Base-by-base conservation (phyloP, 305 asterid genomes). In the Petunia hybrid region DNA sequence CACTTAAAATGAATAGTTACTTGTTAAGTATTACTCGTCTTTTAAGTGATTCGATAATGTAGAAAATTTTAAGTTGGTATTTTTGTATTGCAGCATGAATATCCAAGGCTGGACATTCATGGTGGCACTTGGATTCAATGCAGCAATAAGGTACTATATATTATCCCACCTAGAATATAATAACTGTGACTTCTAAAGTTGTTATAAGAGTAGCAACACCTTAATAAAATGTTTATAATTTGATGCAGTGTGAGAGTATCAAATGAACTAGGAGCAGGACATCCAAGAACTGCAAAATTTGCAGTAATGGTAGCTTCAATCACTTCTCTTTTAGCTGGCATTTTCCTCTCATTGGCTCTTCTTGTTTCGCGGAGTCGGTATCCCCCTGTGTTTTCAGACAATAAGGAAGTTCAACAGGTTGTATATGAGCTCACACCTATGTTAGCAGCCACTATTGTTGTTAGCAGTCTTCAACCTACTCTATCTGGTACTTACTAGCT, bases 171-270 rank as follows among this genome's bases (percentile, higher is more conserved):
- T 22, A 22, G 31, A 22, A 22, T 22, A 22, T 22, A 22, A 22
- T 22, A 22, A 22, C 71, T 10, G 8, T 38, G 14, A 65, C 31
- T 57, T 59, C 55, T 8, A 8, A 56, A 40, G 10, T 41, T 76
- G 66, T n/a, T 35, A 14, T 14, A 22, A 22, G 31, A 46, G 57
- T 1, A 31, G 0, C n/a, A 22, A 63, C 2, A 63, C 2, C 40
- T 1, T 1, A 22, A 22, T 63, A 13, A 22, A 22, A 10, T 45
- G 16, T 3, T 16, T 8, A 42, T 69, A 6, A 12, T 0, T 57
- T 71, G 57, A 53, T 81, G 81, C 86, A 90, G 93, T 10, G 92
- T 91, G 46, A 87, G 94, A 80, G 88, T 87, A 76, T 90, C 94
- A 5, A 91, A 89, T 53, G 96, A 89, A 71, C 79, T 91, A 13